Evolutionary conservation across 2,329 filamentous ascomycete genomes (phyloP).

Genomic region (Arthrinium puccinioides): DNA sequence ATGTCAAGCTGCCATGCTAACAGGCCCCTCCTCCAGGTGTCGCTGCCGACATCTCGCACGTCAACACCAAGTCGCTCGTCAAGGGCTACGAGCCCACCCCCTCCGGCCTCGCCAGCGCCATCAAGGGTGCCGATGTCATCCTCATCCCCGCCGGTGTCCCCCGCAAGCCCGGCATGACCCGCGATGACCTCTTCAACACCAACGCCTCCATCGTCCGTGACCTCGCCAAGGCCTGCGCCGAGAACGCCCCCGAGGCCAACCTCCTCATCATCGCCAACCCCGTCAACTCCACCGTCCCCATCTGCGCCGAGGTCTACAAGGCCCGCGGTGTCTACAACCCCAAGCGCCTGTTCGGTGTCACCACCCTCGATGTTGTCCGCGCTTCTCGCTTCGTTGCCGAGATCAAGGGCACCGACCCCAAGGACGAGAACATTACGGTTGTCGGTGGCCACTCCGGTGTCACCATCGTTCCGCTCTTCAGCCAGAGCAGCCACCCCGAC

Average conservation of each 20-base stretch:
- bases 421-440: constrained; percentile 89
- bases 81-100: constrained; percentile 78
- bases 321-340: constrained; percentile 93
- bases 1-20: constrained; percentile 8
- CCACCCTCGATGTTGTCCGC: constrained; percentile 97
- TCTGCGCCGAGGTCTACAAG: constrained; percentile 97
- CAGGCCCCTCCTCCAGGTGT: constrained; percentile 57
- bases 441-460: constrained; percentile 96
- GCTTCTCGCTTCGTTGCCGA: constrained; percentile 96
- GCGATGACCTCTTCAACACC: constrained; percentile 99
- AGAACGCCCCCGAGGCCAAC: constrained; percentile 85
- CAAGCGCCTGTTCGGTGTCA: constrained; percentile 98
- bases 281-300: constrained; percentile 99
- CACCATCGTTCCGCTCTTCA: constrained; percentile 97
- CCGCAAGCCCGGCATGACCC: constrained; percentile 99
- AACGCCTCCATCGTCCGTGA: constrained; percentile 99
- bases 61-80: constrained; percentile 97
- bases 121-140: constrained; percentile 87
- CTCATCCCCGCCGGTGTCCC: constrained; percentile 98
- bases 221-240: constrained; percentile 88
- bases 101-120: constrained; percentile 66
- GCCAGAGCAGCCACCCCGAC: constrained; percentile 81
- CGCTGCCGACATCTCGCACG: constrained; percentile 94
- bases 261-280: constrained; percentile 98
- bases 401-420: constrained; percentile 84